These are phyloP conservation scores for Filobasidium wieringae DNA, from an alignment of 768 basidiomycete genomes.

Conservation along the genomic window DNA sequence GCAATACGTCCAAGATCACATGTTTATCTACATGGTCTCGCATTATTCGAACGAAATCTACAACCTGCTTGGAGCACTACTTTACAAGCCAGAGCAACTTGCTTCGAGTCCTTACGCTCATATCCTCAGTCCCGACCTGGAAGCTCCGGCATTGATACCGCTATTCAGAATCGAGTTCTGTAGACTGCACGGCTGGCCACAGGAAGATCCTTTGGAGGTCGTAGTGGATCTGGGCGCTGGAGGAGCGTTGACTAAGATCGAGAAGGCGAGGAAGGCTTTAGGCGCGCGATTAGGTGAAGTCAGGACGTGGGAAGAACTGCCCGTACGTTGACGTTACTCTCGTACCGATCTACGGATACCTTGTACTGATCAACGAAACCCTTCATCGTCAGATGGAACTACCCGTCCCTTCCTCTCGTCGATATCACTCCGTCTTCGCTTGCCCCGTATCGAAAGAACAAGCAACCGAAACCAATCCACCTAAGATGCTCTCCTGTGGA, in stretches of 20 bases:
- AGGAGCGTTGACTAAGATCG: slow-evolving; percentile 78
- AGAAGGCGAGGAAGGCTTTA: slow-evolving; percentile 89
- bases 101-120: slow-evolving; percentile 63
- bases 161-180: slow-evolving; percentile 85
- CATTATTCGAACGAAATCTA: slow-evolving; percentile 23
- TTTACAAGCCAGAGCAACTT: slow-evolving; percentile 45
- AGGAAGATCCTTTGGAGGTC: slow-evolving; percentile 73
- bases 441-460: slow-evolving; percentile 98
- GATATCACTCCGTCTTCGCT: slow-evolving; percentile 93
- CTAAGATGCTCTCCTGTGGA: slow-evolving; percentile 95
- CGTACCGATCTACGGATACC: neutral
- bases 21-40: slow-evolving; percentile 52
- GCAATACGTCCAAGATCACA: slow-evolving; percentile 56
- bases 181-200: slow-evolving; percentile 71
- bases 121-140: slow-evolving; percentile 57
- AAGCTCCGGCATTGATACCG: slow-evolving; percentile 52
- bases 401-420: slow-evolving; percentile 66
- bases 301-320: slow-evolving; percentile 76
- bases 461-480: slow-evolving; percentile 81
- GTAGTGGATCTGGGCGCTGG: slow-evolving; percentile 87
- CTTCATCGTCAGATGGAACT: slow-evolving; percentile 66
- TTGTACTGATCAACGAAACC: neutral
- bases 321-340: slow-evolving; percentile 46
- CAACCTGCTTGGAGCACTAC: slow-evolving; percentile 25
- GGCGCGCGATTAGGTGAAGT: slow-evolving; percentile 86